A percentile compares a stretch with the other conserved stretches of the same genome.
phyloP scores from a whole-genome alignment of 2,329 filamentous ascomycete genomes.

The Penicillium freii region DNA sequence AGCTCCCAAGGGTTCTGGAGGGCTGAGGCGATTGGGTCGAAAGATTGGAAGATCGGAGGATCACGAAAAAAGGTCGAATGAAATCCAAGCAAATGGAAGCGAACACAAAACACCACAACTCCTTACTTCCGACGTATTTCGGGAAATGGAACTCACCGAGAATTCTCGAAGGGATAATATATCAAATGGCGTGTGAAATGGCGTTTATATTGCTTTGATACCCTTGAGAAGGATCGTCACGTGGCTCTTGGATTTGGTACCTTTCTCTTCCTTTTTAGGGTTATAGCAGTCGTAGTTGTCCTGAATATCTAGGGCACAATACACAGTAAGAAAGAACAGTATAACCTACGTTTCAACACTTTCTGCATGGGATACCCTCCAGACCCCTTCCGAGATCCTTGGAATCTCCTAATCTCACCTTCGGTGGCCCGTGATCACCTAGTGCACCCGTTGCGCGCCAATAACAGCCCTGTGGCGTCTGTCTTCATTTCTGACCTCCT shows the following conservation, averaged over 20 bases:
- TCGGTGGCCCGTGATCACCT: constrained; percentile 5
- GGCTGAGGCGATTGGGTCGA: not conserved
- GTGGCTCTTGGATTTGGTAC: not conserved
- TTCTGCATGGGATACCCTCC: not conserved
- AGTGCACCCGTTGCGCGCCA: not conserved
- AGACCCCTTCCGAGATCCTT: not conserved
- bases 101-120: not conserved
- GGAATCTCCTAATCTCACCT: constrained; percentile 5
- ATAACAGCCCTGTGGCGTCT: constrained; percentile 1
- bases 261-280: not conserved
- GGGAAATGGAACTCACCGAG: not conserved
- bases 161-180: not conserved
- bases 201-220: constrained; percentile 1
- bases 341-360: not conserved
- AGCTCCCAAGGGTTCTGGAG: not conserved
- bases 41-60: not conserved
- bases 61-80: not conserved
- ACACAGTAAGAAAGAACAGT: not conserved
- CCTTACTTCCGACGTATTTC: not conserved
- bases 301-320: not conserved
- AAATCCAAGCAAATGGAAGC: not conserved
- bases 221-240: not conserved
- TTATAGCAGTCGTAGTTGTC: not conserved
- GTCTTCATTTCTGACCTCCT: not conserved
- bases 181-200: not conserved